A percentile compares a stretch with the other conserved stretches of the same genome.
Evolutionary conservation across 2,329 filamentous ascomycete genomes (phyloP).

Genomic region (Colletotrichum theobromicola): DNA sequence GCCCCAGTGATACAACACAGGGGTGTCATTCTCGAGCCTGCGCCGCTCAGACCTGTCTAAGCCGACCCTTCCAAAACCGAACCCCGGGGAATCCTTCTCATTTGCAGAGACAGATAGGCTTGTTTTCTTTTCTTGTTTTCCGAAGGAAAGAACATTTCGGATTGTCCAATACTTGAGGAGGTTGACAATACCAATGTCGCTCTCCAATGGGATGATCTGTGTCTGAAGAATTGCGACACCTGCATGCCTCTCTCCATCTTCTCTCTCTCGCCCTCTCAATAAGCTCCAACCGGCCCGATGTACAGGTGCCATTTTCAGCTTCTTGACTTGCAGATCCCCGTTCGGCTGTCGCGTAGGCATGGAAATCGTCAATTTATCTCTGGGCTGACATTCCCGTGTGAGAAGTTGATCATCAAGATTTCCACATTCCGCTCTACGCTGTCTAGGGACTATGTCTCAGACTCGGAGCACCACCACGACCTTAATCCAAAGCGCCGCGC

Average conservation of each 20-base stretch:
- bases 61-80: background rate
- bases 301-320: background rate
- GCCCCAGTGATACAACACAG: slow-evolving; percentile 13
- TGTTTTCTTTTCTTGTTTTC: background rate
- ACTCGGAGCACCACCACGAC: background rate
- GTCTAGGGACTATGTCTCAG: background rate
- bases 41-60: background rate
- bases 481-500: background rate
- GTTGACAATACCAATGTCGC: background rate
- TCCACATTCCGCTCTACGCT: background rate
- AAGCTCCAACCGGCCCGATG: background rate
- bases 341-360: background rate
- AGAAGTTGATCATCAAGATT: background rate
- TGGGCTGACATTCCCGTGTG: background rate
- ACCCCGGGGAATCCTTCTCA: slow-evolving; percentile 1
- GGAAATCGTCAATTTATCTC: background rate
- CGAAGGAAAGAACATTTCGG: background rate
- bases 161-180: background rate
- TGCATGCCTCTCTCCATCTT: background rate
- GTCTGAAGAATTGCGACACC: background rate
- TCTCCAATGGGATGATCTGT: slow-evolving; percentile 1
- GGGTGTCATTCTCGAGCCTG: background rate
- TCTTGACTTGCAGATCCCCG: background rate
- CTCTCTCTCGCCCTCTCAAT: background rate
- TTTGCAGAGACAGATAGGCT: background rate